Conservation (phyloP, 257 asterid genomes). For the Solanum virginianum region DNA sequence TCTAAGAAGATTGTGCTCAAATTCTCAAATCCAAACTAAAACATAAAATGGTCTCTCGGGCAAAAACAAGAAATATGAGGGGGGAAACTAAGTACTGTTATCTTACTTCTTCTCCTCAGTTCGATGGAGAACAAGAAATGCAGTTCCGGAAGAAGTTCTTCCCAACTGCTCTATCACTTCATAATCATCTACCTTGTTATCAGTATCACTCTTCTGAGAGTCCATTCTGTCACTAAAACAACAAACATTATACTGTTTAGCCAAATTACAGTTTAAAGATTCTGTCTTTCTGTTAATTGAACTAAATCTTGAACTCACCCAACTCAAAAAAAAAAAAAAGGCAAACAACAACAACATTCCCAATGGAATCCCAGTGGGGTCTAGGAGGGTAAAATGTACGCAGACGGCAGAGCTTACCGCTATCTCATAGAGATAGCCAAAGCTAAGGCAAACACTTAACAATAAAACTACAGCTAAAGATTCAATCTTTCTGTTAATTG, state of each 20-base stretch:
- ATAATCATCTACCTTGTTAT: conserved; percentile 54
- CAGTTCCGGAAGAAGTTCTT: conserved; percentile 62
- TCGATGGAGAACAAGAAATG: conserved; percentile 76
- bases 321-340: background rate
- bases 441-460: background rate
- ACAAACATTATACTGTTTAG: background rate
- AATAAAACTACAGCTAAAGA: background rate
- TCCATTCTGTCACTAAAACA: conserved; percentile 43
- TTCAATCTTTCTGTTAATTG: conserved; percentile 1
- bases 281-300: background rate
- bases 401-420: too few relatives aligned
- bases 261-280: background rate
- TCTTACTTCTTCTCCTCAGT: conserved; percentile 60
- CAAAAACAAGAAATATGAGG: background rate
- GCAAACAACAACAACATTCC: too few relatives aligned
- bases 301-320: background rate
- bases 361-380: too few relatives aligned
- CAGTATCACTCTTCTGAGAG: conserved; percentile 17
- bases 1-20: background rate
- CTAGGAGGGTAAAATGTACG: too few relatives aligned
- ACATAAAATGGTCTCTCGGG: background rate
- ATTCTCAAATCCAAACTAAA: background rate
- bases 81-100: background rate
- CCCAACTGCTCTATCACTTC: conserved; percentile 85
- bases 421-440: background rate